Evolutionary conservation across 106 monocot genomes (phyloP).

Genomic region (Acanthochlamys bracteata): DNA sequence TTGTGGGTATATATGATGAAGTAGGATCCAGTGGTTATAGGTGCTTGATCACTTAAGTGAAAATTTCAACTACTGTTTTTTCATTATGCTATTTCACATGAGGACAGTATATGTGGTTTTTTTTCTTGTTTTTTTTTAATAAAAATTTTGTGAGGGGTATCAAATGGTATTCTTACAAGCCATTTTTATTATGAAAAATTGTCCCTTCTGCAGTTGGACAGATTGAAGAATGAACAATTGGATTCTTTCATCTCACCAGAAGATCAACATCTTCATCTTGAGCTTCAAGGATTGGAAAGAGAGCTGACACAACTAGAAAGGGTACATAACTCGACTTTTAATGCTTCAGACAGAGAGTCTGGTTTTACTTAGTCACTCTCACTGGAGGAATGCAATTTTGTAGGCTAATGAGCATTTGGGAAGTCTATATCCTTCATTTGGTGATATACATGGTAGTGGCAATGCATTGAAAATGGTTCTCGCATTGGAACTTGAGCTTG

Average conservation of each 20-base stretch:
- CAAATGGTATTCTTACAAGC: not conserved
- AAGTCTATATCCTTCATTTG: constrained; percentile 59
- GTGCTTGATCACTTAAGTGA: no score
- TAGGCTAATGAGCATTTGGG: constrained; percentile 79
- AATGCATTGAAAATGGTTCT: constrained; percentile 83
- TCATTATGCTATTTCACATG: no score
- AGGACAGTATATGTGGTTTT: no score
- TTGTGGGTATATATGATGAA: no score
- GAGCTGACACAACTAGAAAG: constrained; percentile 58
- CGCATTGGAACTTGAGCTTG: constrained; percentile 86
- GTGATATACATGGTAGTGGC: constrained; percentile 43
- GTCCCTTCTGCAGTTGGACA: constrained; percentile 54
- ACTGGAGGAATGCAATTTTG: not conserved
- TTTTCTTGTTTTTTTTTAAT: no score
- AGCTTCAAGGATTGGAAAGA: constrained; percentile 53
- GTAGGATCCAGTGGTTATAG: no score
- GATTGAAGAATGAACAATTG: constrained; percentile 64
- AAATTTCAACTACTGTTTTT: no score
- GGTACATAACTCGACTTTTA: constrained; percentile 26
- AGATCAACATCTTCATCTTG: constrained; percentile 36
- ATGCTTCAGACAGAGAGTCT: not conserved
- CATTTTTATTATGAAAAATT: not conserved
- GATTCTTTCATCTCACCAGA: constrained; percentile 36
- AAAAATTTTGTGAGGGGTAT: no score
- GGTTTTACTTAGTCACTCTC: not conserved